phyloP scores from a whole-genome alignment of 106 monocot genomes.

The Acanthochlamys bracteata region DNA sequence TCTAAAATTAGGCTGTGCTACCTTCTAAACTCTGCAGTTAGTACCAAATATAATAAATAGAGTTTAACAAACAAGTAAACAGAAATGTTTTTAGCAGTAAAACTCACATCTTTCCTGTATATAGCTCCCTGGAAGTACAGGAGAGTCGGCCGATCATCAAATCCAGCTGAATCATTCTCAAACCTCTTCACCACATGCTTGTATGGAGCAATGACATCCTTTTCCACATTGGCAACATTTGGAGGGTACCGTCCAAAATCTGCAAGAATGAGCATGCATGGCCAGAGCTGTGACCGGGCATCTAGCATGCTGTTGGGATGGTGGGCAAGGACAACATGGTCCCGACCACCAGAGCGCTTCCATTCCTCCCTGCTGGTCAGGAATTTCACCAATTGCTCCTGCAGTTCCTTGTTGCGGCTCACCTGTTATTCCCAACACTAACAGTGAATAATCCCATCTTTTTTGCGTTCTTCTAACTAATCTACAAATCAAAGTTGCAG shows the following conservation, averaged over 20 bases:
- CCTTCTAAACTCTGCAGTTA: too few relatives aligned
- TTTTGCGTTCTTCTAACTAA: too few relatives aligned
- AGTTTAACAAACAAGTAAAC: too few relatives aligned
- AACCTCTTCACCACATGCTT: slow-evolving; percentile 51
- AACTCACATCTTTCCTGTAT: slow-evolving; percentile 75
- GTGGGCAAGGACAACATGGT: slow-evolving; percentile 69
- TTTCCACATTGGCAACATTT: slow-evolving; percentile 67
- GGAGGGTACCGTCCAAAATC: slow-evolving; percentile 75
- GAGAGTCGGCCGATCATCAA: slow-evolving; percentile 53
- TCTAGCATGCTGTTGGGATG: slow-evolving; percentile 84
- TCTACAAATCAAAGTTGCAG: too few relatives aligned
- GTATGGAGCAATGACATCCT: slow-evolving; percentile 80
- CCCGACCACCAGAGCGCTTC: slow-evolving; percentile 55
- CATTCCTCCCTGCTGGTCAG: slow-evolving; percentile 42
- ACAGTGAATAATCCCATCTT: too few relatives aligned
- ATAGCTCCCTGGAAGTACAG: slow-evolving; percentile 79
- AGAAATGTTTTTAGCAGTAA: too few relatives aligned
- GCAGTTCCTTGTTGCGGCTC: slow-evolving; percentile 34
- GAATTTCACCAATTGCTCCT: slow-evolving; percentile 44
- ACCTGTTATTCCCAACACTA: neutral
- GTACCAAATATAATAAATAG: too few relatives aligned
- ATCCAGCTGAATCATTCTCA: slow-evolving; percentile 46
- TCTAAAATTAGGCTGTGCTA: too few relatives aligned
- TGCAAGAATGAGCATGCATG: slow-evolving; percentile 60
- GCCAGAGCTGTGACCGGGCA: slow-evolving; percentile 47